Percentiles rank a stretch among this genome's conserved stretches.
These are phyloP conservation scores for Breviolum minutum DNA, from an alignment of 73 alveolate genomes.

Conservation along the genomic window DNA sequence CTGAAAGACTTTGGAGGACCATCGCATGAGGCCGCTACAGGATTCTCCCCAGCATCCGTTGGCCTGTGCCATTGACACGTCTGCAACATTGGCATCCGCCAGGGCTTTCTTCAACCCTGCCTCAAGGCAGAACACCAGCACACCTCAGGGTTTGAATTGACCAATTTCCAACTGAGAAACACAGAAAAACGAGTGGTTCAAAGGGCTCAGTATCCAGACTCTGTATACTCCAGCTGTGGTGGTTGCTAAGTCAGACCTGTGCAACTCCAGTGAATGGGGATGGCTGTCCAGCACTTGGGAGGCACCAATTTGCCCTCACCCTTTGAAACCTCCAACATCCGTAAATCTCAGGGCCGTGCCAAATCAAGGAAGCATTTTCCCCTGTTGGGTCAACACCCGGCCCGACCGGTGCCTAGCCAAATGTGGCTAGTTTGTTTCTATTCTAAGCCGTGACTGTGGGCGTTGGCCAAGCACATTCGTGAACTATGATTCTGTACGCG, in stretches of 20 bases:
- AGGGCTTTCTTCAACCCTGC: not conserved
- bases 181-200: not conserved
- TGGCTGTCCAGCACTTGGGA: not conserved
- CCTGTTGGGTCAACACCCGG: slow-evolving; percentile 81
- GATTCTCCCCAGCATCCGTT: slow-evolving; percentile 60
- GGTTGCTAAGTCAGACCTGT: slow-evolving; percentile 68
- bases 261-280: not conserved
- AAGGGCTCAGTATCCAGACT: not conserved
- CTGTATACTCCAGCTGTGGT: slow-evolving; percentile 82
- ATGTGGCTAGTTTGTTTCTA: no score
- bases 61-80: slow-evolving; percentile 8
- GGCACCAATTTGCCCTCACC: not conserved
- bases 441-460: no score
- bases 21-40: not conserved
- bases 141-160: not conserved
- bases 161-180: not conserved
- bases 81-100: not conserved
- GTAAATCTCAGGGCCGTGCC: not conserved
- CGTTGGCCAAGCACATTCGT: not conserved
- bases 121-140: slow-evolving; percentile 92
- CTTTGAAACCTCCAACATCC: not conserved
- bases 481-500: no score
- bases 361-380: slow-evolving; percentile 70
- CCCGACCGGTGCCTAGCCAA: slow-evolving; percentile 54
- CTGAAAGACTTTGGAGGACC: not conserved